phyloP scores from a whole-genome alignment of 1,139 yeast genomes.

The Sugiyamaella castrensis region DNA sequence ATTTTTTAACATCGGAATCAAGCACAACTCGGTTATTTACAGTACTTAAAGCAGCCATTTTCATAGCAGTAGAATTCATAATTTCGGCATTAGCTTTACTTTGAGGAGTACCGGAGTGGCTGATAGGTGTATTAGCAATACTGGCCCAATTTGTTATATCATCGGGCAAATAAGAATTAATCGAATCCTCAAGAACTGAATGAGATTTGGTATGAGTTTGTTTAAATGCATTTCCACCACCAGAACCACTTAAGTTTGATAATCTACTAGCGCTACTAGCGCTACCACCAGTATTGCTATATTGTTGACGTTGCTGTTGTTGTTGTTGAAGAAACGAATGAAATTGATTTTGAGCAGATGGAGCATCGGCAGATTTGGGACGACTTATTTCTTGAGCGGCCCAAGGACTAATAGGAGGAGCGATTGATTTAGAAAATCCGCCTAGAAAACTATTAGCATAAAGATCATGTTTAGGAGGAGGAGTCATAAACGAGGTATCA shows the following conservation, averaged over 20 bases:
- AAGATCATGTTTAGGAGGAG: constrained; percentile 20
- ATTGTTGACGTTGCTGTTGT: constrained; percentile 4
- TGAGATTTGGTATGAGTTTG: constrained; percentile 22
- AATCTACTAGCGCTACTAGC: constrained; percentile 4
- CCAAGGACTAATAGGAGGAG: constrained; percentile 27
- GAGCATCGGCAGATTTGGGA: constrained; percentile 30
- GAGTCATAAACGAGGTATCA: constrained; percentile 23
- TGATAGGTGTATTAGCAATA: constrained; percentile 28
- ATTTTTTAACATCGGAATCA: constrained; percentile 33
- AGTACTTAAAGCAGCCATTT: constrained; percentile 39
- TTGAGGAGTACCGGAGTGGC: constrained; percentile 19
- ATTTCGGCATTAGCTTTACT: constrained; percentile 29
- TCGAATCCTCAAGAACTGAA: constrained; percentile 23
- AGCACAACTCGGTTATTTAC: constrained; percentile 26
- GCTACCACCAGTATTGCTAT: constrained; percentile 3
- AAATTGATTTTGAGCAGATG: constrained; percentile 7
- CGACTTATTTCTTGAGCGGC: constrained; percentile 29
- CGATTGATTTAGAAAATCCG: constrained; percentile 17
- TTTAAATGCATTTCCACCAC: constrained; percentile 1
- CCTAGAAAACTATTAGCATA: constrained; percentile 12
- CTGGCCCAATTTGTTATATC: constrained; percentile 30
- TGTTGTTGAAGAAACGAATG: constrained; percentile 8
- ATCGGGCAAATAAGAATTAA: constrained; percentile 22
- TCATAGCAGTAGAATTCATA: constrained; percentile 37
- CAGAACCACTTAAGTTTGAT: constrained; percentile 5